A percentile compares a stretch with the other conserved stretches of the same genome.
Conservation (phyloP, 768 basidiomycete species). For the Pholiota microspora region DNA sequence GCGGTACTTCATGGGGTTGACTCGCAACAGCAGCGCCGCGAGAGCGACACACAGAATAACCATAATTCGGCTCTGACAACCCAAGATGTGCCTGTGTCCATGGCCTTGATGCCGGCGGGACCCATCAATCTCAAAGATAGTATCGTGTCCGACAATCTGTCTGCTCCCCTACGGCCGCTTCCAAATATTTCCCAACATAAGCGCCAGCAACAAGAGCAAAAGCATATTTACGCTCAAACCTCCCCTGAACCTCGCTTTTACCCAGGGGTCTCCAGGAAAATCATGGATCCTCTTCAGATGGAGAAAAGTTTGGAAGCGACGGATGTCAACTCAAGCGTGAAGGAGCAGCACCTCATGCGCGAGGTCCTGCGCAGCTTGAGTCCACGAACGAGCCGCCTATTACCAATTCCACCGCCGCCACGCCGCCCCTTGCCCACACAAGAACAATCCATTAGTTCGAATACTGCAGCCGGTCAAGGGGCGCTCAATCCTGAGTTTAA, state of each 20-base stretch:
- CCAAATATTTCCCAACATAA: not conserved
- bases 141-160: not conserved
- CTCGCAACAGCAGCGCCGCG: not conserved
- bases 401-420: slow-evolving; percentile 12
- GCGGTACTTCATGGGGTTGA: not conserved
- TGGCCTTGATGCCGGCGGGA: not conserved
- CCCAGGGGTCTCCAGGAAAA: not conserved
- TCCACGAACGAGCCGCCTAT: slow-evolving; percentile 34
- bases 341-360: slow-evolving; percentile 29
- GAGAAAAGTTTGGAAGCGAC: not conserved
- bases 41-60: not conserved
- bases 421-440: not conserved
- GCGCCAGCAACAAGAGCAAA: not conserved
- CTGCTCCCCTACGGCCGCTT: not conserved
- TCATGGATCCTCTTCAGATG: not conserved
- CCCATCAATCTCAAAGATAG: not conserved
- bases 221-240: not conserved
- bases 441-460: not conserved
- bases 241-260: not conserved
- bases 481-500: not conserved
- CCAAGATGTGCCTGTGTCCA: not conserved
- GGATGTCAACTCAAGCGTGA: slow-evolving; percentile 26
- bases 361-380: slow-evolving; percentile 43
- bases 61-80: too few relatives aligned
- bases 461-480: not conserved